Percentiles rank a stretch among this genome's conserved stretches.
These are phyloP conservation scores for Withania somnifera DNA, from an alignment of 305 asterid species.

Conservation along the genomic window DNA sequence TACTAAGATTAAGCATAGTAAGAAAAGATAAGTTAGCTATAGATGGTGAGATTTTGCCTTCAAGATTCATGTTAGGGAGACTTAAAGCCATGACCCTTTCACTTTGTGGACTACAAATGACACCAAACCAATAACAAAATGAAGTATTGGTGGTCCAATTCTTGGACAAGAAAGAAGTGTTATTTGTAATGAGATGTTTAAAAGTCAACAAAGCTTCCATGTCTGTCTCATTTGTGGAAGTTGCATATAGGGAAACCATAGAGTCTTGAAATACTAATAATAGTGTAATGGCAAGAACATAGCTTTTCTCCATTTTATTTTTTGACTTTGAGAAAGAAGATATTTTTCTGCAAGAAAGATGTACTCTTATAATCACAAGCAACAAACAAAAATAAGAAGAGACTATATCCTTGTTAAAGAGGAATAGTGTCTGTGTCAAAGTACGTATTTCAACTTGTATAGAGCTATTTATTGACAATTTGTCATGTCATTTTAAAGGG, in stretches of 20 bases:
- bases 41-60: background rate
- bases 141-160: background rate
- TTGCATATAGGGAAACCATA: background rate
- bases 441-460: background rate
- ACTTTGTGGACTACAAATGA: conserved; percentile 6
- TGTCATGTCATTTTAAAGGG: background rate
- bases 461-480: background rate
- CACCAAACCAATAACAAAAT: conserved; percentile 5
- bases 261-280: background rate
- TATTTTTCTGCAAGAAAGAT: background rate
- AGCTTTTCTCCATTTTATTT: background rate
- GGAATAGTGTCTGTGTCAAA: background rate
- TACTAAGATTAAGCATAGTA: background rate
- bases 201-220: background rate
- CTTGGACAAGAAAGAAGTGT: background rate
- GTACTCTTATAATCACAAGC: background rate
- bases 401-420: background rate
- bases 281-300: background rate
- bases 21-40: background rate
- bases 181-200: background rate
- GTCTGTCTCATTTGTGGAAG: background rate
- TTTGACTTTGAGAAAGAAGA: too few relatives aligned
- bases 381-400: background rate
- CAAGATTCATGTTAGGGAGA: background rate
- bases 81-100: background rate